Evolutionary conservation across 345 rosid species (phyloP).

Genomic region (Heritiera littoralis): DNA sequence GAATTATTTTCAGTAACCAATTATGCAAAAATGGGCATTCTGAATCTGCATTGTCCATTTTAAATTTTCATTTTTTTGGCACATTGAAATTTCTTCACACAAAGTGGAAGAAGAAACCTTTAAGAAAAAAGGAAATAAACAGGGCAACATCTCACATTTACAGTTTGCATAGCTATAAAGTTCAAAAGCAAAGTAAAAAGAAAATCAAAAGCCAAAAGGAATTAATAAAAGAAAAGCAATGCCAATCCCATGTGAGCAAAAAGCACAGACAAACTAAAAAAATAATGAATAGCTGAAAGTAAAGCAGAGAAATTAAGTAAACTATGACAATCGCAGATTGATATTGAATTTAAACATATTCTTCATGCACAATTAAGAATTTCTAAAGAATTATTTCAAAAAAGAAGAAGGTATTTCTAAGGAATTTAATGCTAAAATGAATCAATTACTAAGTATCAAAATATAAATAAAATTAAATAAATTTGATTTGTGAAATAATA

Average conservation of each 20-base stretch:
- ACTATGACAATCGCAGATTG: background rate
- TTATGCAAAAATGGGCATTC: background rate
- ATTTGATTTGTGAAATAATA: too few species aligned
- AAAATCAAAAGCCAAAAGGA: background rate
- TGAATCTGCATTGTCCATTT: background rate
- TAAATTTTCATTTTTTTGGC: background rate
- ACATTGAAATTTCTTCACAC: background rate
- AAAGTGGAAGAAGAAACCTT: background rate
- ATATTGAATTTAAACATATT: background rate
- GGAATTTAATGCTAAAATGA: background rate
- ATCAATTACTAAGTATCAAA: background rate
- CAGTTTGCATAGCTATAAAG: background rate
- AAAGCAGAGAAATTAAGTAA: background rate
- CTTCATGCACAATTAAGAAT: conserved; percentile 10
- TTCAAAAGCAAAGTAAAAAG: background rate
- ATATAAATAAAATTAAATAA: background rate
- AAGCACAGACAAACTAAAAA: conserved; percentile 1
- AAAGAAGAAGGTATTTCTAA: background rate
- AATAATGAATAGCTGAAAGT: background rate
- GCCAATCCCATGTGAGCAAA: background rate
- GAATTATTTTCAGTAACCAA: background rate
- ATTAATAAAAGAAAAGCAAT: background rate
- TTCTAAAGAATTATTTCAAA: background rate
- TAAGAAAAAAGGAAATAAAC: background rate
- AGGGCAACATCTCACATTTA: background rate